Base-by-base conservation (phyloP, 2,329 filamentous ascomycete genomes). In the Cladosporium sp. region DNA sequence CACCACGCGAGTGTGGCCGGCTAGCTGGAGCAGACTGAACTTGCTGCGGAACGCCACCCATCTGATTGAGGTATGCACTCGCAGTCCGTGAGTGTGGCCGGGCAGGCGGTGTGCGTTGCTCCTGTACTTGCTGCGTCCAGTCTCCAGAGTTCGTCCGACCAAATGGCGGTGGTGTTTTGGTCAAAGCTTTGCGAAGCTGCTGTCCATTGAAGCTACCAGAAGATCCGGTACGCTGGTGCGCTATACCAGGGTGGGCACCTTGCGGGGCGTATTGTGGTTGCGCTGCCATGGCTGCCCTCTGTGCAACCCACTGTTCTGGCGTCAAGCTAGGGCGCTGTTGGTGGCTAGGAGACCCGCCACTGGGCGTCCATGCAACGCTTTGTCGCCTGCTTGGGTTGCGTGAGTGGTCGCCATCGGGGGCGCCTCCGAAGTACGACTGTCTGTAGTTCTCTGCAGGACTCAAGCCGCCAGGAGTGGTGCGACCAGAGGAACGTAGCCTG, bases 291-390 rank as follows among this genome's bases (percentile, higher is more conserved):
- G 83, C 78, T 20, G 86, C 87, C 61, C 90, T 85, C 64, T 93
- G 87, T 65, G 91, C 85, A 5, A 96, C 90, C 74, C 88, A 96
- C 65, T 95, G 85, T 70, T 96, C 90, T 0, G 91, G 81, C 4
- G 87, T 89, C 12, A 96, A 68, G 8, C 74, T 75, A 40, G 75
- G 79, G 25, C 77, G 74, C 20, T 67, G 66, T 17, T 77, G 77
- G 9, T 77, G 78, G 12, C 77, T 75, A 35, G 77, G 73, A 35
- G 79, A 74, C 78, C 76, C 68, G 83, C 83, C 35, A 82, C 86
- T 47, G 5, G 92, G 91, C 64, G 91, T 88, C 92, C 92, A 97
- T 4, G 87, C 78, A 61, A 94, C 77, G 65, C 82, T 91, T 62
- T 85, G 83, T 60, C 84, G 82, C 35, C 77, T 73, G 6, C 83